Evolutionary conservation across 345 rosid species (phyloP), one percentile per base, ranked within the genome.

Genomic region (Euclidium syriacum): DNA sequence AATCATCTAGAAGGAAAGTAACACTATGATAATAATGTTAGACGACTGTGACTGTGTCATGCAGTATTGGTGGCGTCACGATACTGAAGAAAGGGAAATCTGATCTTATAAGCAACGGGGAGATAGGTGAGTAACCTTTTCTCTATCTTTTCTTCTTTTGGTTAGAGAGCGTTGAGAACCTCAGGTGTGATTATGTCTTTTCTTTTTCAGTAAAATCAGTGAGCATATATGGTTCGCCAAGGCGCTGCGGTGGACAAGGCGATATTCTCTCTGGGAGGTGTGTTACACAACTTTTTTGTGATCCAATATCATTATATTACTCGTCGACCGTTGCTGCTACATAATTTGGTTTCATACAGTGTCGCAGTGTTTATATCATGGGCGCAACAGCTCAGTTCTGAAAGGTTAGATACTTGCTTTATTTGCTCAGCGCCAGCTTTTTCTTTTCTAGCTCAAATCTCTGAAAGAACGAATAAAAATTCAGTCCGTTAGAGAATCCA

Each of bases 211-310:
- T 85, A 51, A 83, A 83, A 75, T 80, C 92, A 11, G 96, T 94
- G 57, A 73, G 90, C 57, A 76, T 80, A 34, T 80, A 81, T 66
- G 91, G 97, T 55, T 90, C 97, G 0, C 96, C 96, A 50, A 75
- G 97, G 70, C 95, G 95, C 15, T 94, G 96, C 57, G 99, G 97
- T 50, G 97, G 97, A 52, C 99, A 94, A 68, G 99, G 97, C 16
- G 97, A 94, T 70, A 87, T 94, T 58, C 99, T 90, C 50, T 87
- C 99, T 22, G 99, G 97, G 75, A 76, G 96, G 99, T 92, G 12
- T 61, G 33, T 20, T 42, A n/a, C 15, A 43, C n/a, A 8, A n/a
- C 24, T 68, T 38, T 51, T 60, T n/a, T n/a, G n/a, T 52, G 54
- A 24, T 33, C 39, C 5, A 16, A 6, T 40, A 30, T 18, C 14